Percentiles rank a stretch among this genome's conserved stretches.
These are phyloP conservation scores for Penicillium odoratum DNA, from an alignment of 495 filamentous ascomycete genomes.

Conservation along the genomic window DNA sequence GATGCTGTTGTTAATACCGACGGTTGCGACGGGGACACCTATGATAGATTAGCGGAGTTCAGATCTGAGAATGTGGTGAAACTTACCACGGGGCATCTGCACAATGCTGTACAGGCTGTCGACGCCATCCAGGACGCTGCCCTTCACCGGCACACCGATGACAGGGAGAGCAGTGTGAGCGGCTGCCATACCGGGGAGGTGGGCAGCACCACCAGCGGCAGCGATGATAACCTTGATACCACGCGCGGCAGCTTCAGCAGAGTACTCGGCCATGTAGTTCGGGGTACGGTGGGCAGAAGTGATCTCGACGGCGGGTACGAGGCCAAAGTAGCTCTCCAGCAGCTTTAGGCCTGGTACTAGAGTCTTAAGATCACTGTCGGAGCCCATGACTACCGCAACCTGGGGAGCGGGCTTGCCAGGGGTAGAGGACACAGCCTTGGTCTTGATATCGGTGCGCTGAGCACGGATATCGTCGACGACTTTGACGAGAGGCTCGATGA, in stretches of 20 bases:
- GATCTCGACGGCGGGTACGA: conserved; percentile 77
- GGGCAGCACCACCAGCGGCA: conserved; percentile 88
- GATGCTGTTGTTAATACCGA: conserved; percentile 89
- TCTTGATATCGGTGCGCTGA: conserved; percentile 53
- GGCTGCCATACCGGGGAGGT: conserved; percentile 90
- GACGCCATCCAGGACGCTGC: conserved; percentile 79
- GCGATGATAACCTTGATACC: conserved; percentile 92
- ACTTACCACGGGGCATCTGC: conserved; percentile 78
- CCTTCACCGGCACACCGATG: conserved; percentile 90
- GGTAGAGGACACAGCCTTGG: conserved; percentile 34
- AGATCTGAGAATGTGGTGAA: not conserved
- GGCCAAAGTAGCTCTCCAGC: conserved; percentile 66
- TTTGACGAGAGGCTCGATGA: conserved; percentile 66
- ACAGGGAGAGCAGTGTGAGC: conserved; percentile 86
- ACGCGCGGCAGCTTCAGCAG: conserved; percentile 61
- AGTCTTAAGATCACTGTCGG: conserved; percentile 85
- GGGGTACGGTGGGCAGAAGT: conserved; percentile 95
- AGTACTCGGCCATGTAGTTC: conserved; percentile 75
- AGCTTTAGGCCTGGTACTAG: conserved; percentile 76
- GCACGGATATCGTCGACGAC: conserved; percentile 64
- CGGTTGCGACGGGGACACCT: conserved; percentile 82
- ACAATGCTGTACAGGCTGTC: conserved; percentile 89
- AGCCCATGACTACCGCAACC: conserved; percentile 91
- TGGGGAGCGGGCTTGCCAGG: conserved; percentile 51
- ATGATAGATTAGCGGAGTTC: conserved; percentile 26